phyloP scores from a whole-genome alignment of 192 early-diverging fungal species.

The Lunasporangiospora selenospora region DNA sequence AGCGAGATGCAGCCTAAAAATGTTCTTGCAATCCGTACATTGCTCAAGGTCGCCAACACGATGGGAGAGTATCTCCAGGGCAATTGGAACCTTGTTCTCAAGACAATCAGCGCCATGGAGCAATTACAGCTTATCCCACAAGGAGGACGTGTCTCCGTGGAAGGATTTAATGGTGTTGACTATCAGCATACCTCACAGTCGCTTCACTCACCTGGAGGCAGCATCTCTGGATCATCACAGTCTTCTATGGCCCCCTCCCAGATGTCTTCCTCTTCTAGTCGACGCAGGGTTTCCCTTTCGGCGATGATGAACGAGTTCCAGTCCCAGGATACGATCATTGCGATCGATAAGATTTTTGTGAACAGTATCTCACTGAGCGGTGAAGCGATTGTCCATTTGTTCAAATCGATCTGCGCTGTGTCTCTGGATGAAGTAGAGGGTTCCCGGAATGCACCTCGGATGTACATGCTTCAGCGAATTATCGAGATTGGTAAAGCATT shows the following conservation, averaged over 20 bases:
- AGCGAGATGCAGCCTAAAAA: slow-evolving; percentile 90
- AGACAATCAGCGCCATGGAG: slow-evolving; percentile 89
- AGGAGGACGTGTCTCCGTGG: slow-evolving; percentile 50
- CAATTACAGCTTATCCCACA: slow-evolving; percentile 78
- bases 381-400: slow-evolving; percentile 87
- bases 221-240: background rate
- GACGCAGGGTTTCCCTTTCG: slow-evolving; percentile 44
- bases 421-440: slow-evolving; percentile 87
- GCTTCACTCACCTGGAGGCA: background rate
- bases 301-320: slow-evolving; percentile 64
- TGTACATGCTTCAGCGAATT: slow-evolving; percentile 93
- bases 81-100: slow-evolving; percentile 84
- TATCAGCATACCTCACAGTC: slow-evolving; percentile 38
- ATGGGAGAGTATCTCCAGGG: slow-evolving; percentile 67
- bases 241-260: background rate
- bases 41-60: slow-evolving; percentile 77
- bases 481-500: slow-evolving; percentile 76
- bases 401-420: slow-evolving; percentile 84
- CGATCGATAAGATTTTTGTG: slow-evolving; percentile 89
- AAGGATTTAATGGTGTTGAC: slow-evolving; percentile 52
- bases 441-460: slow-evolving; percentile 66
- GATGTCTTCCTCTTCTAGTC: slow-evolving; percentile 28
- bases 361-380: slow-evolving; percentile 79
- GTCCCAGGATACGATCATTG: slow-evolving; percentile 83
- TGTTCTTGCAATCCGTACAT: slow-evolving; percentile 83